Evolutionary conservation across 1,139 yeast genomes (phyloP), one percentile per base, ranked within the genome.

Genomic region (Yamadazyma dushanensis): DNA sequence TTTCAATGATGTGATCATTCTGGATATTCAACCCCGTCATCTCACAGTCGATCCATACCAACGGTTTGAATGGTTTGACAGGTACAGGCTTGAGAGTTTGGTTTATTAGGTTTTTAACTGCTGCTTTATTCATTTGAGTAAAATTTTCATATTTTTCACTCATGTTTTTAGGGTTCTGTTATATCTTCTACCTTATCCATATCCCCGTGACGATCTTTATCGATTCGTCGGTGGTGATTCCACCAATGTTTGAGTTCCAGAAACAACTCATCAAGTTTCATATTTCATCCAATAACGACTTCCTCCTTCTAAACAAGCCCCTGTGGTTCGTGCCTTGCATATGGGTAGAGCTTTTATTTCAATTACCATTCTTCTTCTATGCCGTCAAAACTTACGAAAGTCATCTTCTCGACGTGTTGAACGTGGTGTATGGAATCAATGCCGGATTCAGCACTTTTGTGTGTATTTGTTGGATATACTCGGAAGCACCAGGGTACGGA

Each of bases 11-110:
- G 39, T 74, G 78, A 51, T 88, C 95, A 5, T 72, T 72, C 38
- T 66, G 58, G 16, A 81, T 80, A 50, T 92, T 84, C 32, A 94
- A 66, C 0, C 99, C 99, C 0, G 99, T 94, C 98, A 94, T 94
- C 49, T 66, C 74, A 48, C 75, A 70, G 61, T 89, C 97, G 18
- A 89, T 73, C 97, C 97, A 89, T 3, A 89, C 94, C 15, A 86
- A 59, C 5, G 80, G 73, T 8, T 10, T n/a, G 14, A 9, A 7
- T 9, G 29, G 17, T n/a, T 24, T 19, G 10, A 20, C 15, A 4
- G 19, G 18, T 21, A 16, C 15, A 3, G 17, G 14, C 14, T 29
- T 30, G 13, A 26, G 19, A 19, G 37, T 33, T 28, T 17, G 31
- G 14, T 34, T 37, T 5, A 37, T 27, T 8, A 31, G 26, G 22